Evolutionary conservation across 163 green algal species (phyloP), one percentile per base, ranked within the genome.

Genomic region (Dunaliella salina): DNA sequence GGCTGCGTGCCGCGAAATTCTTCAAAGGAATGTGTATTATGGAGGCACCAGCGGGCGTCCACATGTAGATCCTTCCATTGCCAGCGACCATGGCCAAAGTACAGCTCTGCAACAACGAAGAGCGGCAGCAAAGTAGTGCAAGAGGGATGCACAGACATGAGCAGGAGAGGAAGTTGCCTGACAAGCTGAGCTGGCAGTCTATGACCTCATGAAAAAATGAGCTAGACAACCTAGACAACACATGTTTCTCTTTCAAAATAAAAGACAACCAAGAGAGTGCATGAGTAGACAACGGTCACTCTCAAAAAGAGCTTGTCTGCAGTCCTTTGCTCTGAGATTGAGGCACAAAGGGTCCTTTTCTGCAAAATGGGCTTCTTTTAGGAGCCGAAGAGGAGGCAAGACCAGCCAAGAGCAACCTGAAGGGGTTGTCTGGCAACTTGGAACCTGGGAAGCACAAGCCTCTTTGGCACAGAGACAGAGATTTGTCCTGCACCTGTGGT

Each of bases 1-100:
- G 3, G 33, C 67, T 30, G 63, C 63, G 83, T 45, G 83, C 83
- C 8, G 25, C 46, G 85, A 98, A 96, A 18, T 81, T 86, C 11
- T 87, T 67, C 32, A 96, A 86, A 8, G 96, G 95, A 0, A 98
- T 88, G 85, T 95, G 93, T 71, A 96, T 92, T 80, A 96, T 96
- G 32, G 91, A 95, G 20, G 95, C 94, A 5, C 94, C 95, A 0
- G 94, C 87, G 0, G 94, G 91, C 0, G 93, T 93, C 96, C 96
- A 98, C 83, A 98, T 59, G 87, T 95, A 97, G 29, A 98, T 84
- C 29, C 91, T 90, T 25, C 71, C 71, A 57, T 83, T 84, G 5
- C 91, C 92, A 1, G 92, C 93, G 22, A 84, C 90, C 17, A 94
- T 32, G 0, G 89, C 90, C 69, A 96, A 88, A 26, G 79, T 88